A percentile compares a stretch with the other conserved stretches of the same genome.
These are phyloP conservation scores for Coffea eugenioides DNA, from an alignment of 257 asterid genomes.

Conservation along the genomic window DNA sequence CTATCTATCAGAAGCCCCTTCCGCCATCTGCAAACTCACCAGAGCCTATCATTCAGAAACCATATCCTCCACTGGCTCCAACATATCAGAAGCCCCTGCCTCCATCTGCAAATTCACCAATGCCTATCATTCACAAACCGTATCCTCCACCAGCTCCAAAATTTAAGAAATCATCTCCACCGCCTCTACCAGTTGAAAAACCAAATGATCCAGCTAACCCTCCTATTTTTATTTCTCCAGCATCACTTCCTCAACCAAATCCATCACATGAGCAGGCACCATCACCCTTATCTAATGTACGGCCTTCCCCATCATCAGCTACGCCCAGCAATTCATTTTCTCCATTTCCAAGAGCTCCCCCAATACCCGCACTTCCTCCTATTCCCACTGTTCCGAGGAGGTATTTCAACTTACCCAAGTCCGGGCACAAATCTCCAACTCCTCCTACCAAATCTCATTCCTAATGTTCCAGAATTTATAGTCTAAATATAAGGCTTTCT, in stretches of 20 bases:
- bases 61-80: conserved; percentile 13
- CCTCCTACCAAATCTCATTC: background rate
- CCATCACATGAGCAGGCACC: conserved; percentile 1
- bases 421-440: conserved; percentile 10
- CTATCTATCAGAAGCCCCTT: background rate
- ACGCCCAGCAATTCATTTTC: conserved; percentile 27
- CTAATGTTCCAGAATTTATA: background rate
- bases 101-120: background rate
- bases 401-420: conserved; percentile 41
- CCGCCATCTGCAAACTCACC: conserved; percentile 3
- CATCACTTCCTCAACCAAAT: background rate
- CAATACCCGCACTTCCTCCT: conserved; percentile 56
- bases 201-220: conserved; percentile 3
- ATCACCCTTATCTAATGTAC: conserved; percentile 4
- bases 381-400: conserved; percentile 43
- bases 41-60: background rate
- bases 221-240: background rate
- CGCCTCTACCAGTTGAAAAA: background rate
- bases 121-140: conserved; percentile 5
- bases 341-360: conserved; percentile 57
- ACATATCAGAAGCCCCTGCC: conserved; percentile 1
- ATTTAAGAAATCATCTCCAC: conserved; percentile 19
- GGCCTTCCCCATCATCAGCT: conserved; percentile 3
- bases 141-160: conserved; percentile 12
- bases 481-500: background rate